Evolutionary conservation across 805 yeast genomes (phyloP).

Genomic region (Hyphopichia homilentoma): DNA sequence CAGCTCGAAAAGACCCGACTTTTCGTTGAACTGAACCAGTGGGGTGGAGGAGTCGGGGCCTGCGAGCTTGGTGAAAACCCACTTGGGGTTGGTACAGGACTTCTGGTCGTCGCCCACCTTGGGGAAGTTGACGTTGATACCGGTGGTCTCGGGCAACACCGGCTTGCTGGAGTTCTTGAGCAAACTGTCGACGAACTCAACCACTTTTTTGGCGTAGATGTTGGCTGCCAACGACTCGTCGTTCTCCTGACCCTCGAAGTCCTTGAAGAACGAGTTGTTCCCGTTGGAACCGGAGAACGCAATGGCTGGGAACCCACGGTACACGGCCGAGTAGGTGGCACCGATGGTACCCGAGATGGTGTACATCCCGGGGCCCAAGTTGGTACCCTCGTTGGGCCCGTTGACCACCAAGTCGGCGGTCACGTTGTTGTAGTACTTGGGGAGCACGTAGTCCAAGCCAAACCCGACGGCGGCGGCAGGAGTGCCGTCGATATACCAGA

Average conservation of each 20-base stretch:
- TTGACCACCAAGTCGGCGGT: constrained; percentile 46
- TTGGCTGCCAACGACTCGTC: constrained; percentile 40
- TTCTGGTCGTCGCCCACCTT: constrained; percentile 37
- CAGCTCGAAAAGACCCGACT: constrained; percentile 26
- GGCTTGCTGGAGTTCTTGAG: constrained; percentile 36
- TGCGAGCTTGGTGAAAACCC: constrained; percentile 42
- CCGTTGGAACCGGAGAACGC: constrained; percentile 50
- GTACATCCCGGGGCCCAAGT: constrained; percentile 38
- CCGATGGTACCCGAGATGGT: constrained; percentile 52
- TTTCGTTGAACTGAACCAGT: constrained; percentile 35
- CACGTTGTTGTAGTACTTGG: constrained; percentile 40
- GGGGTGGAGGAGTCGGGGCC: constrained; percentile 35
- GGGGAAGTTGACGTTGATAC: constrained; percentile 49
- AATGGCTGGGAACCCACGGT: constrained; percentile 47
- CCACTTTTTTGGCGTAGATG: constrained; percentile 41
- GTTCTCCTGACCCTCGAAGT: constrained; percentile 28
- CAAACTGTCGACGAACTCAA: constrained; percentile 35
- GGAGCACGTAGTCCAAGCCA: constrained; percentile 45
- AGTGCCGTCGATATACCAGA: constrained; percentile 56
- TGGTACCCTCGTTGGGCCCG: constrained; percentile 54
- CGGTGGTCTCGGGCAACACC: constrained; percentile 41
- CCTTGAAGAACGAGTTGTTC: constrained; percentile 49
- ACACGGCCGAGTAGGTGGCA: constrained; percentile 44
- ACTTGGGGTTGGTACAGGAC: constrained; percentile 41
- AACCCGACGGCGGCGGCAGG: constrained; percentile 52